Conservation (phyloP, 2,329 filamentous ascomycete species). For the Microascus cirrosus region DNA sequence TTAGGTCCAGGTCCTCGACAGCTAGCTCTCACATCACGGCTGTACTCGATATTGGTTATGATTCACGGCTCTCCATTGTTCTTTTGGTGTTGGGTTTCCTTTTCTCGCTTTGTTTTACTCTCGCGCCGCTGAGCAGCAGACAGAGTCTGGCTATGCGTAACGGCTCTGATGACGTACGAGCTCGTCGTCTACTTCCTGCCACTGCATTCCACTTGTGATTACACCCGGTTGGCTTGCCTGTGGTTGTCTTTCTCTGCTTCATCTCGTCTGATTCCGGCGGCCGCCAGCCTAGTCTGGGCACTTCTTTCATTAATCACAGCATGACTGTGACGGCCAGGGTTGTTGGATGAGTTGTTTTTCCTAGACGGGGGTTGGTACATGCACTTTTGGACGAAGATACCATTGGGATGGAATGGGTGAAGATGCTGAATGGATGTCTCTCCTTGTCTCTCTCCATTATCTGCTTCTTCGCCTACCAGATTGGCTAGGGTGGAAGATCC, state of each 20-base stretch:
- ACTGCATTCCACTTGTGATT: not conserved
- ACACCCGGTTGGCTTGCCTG: not conserved
- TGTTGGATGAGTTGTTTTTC: not conserved
- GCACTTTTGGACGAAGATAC: conserved; percentile 2
- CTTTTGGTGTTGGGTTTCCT: not conserved
- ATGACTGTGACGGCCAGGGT: not conserved
- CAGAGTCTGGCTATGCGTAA: conserved; percentile 1
- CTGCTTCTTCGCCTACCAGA: not conserved
- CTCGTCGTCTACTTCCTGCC: not conserved
- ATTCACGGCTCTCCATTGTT: not conserved
- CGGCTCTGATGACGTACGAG: not conserved
- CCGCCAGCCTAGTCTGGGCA: not conserved
- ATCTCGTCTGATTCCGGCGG: not conserved
- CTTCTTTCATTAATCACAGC: not conserved
- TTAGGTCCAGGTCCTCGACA: not conserved
- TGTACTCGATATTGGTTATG: not conserved
- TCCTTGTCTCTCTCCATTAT: not conserved
- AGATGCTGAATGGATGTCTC: not conserved
- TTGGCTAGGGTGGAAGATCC: conserved; percentile 3
- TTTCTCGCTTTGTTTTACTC: not conserved
- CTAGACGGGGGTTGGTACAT: conserved; percentile 1
- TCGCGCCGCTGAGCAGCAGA: not conserved
- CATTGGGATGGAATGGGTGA: not conserved
- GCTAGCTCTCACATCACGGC: not conserved
- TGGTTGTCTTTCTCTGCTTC: not conserved